These are phyloP conservation scores for Mycena galopus DNA, from an alignment of 768 basidiomycete species.

Conservation along the genomic window DNA sequence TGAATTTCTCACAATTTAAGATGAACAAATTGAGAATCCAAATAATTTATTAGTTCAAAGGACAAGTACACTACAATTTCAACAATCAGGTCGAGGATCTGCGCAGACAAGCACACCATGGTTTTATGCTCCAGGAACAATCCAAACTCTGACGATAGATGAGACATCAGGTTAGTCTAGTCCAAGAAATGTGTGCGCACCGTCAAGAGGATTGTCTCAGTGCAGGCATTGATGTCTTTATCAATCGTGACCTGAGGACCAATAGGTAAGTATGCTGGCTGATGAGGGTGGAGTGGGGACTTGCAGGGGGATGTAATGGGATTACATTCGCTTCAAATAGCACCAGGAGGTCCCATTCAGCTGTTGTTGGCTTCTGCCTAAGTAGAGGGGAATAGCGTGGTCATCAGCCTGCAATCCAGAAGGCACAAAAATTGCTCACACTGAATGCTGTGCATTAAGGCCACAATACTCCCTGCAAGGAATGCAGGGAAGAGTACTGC, in stretches of 20 bases:
- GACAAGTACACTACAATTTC: no score
- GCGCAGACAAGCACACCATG: conserved; percentile 61
- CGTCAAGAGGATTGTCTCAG: conserved; percentile 68
- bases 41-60: no score
- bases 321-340: conserved; percentile 78
- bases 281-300: conserved; percentile 25
- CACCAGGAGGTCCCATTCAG: conserved; percentile 73
- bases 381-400: conserved; percentile 39
- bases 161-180: background rate
- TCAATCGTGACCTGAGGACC: conserved; percentile 55
- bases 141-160: conserved; percentile 54
- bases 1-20: no score
- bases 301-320: conserved; percentile 76
- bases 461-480: conserved; percentile 62
- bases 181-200: conserved; percentile 53
- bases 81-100: conserved; percentile 55
- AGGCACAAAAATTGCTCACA: conserved; percentile 51
- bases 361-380: conserved; percentile 58
- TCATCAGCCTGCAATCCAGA: background rate
- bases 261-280: no score
- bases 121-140: conserved; percentile 59
- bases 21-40: no score
- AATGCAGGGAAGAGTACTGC: conserved; percentile 66
- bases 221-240: conserved; percentile 61
- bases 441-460: conserved; percentile 46